Base-by-base conservation (phyloP, 1,284 basidiomycete genomes). In the Ustilago crameri region DNA sequence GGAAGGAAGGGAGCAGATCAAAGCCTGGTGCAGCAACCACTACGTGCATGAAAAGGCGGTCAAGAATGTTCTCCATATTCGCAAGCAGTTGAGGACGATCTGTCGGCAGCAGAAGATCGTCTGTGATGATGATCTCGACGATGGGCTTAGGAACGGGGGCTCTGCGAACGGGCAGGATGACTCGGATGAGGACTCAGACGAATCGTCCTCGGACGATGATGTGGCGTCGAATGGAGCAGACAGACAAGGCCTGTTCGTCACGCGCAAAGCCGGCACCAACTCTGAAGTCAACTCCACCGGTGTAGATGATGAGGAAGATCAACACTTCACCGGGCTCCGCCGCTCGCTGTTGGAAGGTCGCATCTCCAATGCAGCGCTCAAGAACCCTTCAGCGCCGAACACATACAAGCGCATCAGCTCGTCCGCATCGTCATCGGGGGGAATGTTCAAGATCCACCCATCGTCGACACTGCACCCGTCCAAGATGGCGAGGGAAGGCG, bases 1-100 rank as follows among this genome's bases (percentile, higher is more conserved):
- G 50, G 63, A 70, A 30, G 57, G 43, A 4, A 40, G 59, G 27
- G 68, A 70, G 40, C 87, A 85, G 4, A 84, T 90, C 51, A 87
- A 57, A 27, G 72, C 65, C 8, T 83, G 81, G 81, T 83, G 81
- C 50, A 56, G 60, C 30, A 64, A 70, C 22, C 75, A 83, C 51
- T 75, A 26, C n/a, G 66, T 83, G 3, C 72, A 76, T 51, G 63
- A 79, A 32, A 75, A 78, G 23, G 70, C 74, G 10, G 51, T 81
- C 53, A 59, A 67, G 51, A 78, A 82, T 27, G 66, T 79, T 1
- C 47, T 76, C 10, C 68, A 75, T 26, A 79, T 83, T 23, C 71
- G 81, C 0, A 65, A 65, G 22, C 81, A 83, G 64, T 53, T 83
- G 15, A 37, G 50, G 20, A 66, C 47, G 2, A 70, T 82, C 14